Base-by-base conservation (phyloP, 1,139 yeast species). In the Suzukiozyma palmioleophila region DNA sequence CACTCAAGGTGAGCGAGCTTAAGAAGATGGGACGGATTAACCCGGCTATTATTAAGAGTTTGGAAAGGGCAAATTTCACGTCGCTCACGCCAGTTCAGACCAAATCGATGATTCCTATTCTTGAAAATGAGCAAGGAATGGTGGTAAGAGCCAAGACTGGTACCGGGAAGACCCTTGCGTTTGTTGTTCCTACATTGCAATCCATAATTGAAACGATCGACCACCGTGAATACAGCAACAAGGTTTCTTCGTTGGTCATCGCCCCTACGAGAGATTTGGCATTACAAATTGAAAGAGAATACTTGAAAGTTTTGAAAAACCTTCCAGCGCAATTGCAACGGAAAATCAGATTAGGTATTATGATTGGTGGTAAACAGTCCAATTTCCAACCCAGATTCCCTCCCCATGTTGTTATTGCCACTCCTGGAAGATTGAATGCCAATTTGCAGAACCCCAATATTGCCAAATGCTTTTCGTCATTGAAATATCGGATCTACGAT, bases 181-280 rank as follows among this genome's bases (percentile, higher is more conserved):
- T 87, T 57, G 79, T 89, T 45, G 69, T 89, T 35, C 97, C 97
- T 2, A 68, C 87, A 7, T 64, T 89, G 34, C 84, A 86, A 54
- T 41, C 48, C 30, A 55, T 55, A 13, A 32, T 56, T 36, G 74
- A 73, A 40, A 70, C 75, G 28, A 48, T 74, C 14, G 65, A 65
- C 36, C 58, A 63, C 22, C 49, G 49, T 30, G 44, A 57, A 8
- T 55, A 53, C 32, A 57, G 59, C n/a, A 51, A 47, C 12, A 54
- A 52, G 28, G 79, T 78, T 2, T 68, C 72, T 43, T 76, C 90
- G 18, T 73, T 90, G 42, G 79, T 90, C 24, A 74, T 90, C 44
- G 84, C 95, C 1, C 97, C 97, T 34, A 89, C 97, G 7, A 79
- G 97, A 66, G 97, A 90, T 62, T 73, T 90, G 52, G 97, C 97